Percentiles rank a stretch among this genome's conserved stretches.
Conservation (phyloP, 257 asterid species). For the Solanum etuberosum region DNA sequence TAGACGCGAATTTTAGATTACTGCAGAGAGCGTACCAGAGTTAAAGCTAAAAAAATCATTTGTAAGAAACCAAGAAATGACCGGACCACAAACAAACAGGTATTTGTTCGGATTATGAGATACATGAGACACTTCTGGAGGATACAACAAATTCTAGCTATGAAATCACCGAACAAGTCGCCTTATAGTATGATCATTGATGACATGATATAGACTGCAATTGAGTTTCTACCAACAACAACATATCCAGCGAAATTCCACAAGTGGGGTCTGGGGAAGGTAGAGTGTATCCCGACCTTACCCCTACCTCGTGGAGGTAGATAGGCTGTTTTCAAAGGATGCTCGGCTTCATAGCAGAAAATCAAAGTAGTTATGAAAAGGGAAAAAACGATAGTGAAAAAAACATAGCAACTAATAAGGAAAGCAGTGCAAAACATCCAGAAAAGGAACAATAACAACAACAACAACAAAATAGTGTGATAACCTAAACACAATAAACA, state of each 20-base stretch:
- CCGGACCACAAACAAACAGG: neutral
- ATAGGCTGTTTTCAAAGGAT: neutral
- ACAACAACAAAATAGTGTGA: neutral
- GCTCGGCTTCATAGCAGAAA: neutral
- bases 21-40: neutral
- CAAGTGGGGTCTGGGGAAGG: neutral
- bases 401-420: neutral
- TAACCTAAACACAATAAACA: neutral
- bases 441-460: neutral
- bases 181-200: neutral
- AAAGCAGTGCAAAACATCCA: neutral
- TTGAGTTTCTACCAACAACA: neutral
- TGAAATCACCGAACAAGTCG: neutral
- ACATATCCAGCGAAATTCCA: neutral
- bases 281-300: neutral
- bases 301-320: neutral
- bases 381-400: neutral
- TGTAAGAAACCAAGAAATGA: neutral
- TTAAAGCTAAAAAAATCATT: neutral
- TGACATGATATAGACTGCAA: neutral
- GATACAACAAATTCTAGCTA: neutral
- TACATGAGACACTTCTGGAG: neutral
- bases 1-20: neutral
- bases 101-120: neutral
- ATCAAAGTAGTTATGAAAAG: neutral